phyloP scores from a whole-genome alignment of 2,329 filamentous ascomycete genomes.

The Sclerotinia nivalis region DNA sequence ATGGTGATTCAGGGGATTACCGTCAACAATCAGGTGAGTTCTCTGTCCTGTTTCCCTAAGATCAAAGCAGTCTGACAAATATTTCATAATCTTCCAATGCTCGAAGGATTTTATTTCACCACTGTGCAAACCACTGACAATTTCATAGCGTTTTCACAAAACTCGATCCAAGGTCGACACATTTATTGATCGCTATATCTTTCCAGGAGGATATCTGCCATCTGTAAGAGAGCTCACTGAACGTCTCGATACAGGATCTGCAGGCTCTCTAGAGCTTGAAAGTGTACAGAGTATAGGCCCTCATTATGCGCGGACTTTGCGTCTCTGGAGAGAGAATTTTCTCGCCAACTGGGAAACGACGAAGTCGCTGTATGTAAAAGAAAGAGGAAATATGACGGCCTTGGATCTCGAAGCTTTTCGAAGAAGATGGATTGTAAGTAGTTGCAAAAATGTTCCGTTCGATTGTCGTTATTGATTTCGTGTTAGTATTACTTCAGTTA shows the following conservation, averaged over 20 bases:
- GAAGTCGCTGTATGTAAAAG: constrained; percentile 55
- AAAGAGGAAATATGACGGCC: constrained; percentile 51
- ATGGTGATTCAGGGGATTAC: constrained; percentile 74
- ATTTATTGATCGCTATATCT: constrained; percentile 74
- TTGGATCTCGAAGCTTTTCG: constrained; percentile 55
- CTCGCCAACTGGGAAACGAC: constrained; percentile 57
- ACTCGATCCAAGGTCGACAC: constrained; percentile 21
- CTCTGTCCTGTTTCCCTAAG: too few relatives aligned
- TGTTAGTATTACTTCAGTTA: constrained; percentile 27
- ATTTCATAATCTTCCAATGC: neutral
- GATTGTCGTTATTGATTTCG: neutral
- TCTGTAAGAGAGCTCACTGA: constrained; percentile 55
- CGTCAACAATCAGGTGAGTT: constrained; percentile 47
- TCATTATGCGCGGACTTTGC: constrained; percentile 66
- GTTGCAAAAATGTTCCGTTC: neutral
- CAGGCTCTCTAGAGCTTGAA: constrained; percentile 62
- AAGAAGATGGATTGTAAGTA: constrained; percentile 64
- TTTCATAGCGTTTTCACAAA: constrained; percentile 22
- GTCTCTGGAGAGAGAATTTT: constrained; percentile 68
- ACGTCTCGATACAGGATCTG: constrained; percentile 59
- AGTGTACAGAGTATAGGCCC: constrained; percentile 68
- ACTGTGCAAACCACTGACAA: neutral
- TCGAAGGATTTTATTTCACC: neutral
- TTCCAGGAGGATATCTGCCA: constrained; percentile 69
- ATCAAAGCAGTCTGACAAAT: neutral